These are phyloP conservation scores for Vickermania ingenoplastis DNA, from an alignment of 208 protist species.

Conservation along the genomic window DNA sequence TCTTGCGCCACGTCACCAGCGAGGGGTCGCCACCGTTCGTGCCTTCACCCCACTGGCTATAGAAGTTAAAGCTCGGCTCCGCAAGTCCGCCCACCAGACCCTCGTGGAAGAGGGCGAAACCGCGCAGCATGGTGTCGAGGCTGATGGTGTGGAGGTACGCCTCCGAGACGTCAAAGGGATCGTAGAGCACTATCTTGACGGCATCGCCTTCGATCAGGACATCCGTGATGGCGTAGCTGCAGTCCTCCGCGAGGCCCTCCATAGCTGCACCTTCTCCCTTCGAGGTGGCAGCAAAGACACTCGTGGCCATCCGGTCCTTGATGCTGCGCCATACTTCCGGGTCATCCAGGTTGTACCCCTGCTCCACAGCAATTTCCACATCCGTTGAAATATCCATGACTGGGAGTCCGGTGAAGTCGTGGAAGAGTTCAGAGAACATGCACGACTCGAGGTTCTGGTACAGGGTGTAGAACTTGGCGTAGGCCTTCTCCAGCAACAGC, in stretches of 20 bases:
- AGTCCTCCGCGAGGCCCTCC: constrained; percentile 40
- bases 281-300: constrained; percentile 35
- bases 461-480: constrained; percentile 19
- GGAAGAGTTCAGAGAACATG: constrained; percentile 32
- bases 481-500: constrained; percentile 21
- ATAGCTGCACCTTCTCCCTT: constrained; percentile 23
- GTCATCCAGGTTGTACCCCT: constrained; percentile 44
- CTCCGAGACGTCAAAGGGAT: constrained; percentile 43
- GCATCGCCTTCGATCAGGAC: constrained; percentile 36
- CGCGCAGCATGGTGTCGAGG: constrained; percentile 35
- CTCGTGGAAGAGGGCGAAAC: constrained; percentile 52
- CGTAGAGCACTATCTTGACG: constrained; percentile 64
- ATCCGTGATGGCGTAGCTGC: constrained; percentile 52
- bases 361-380: constrained; percentile 18
- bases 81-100: constrained; percentile 19
- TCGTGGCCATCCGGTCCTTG: constrained; percentile 20
- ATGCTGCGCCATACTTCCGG: constrained; percentile 51
- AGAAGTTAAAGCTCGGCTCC: constrained; percentile 32
- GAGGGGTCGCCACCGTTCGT: constrained; percentile 41
- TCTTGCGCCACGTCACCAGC: constrained; percentile 47
- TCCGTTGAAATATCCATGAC: constrained; percentile 41
- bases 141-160: constrained; percentile 20
- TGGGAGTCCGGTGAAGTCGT: constrained; percentile 49
- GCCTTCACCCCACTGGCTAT: constrained; percentile 40
- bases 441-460: constrained; percentile 15